Conservation (phyloP, 805 yeast species). For the Candida ficus region DNA sequence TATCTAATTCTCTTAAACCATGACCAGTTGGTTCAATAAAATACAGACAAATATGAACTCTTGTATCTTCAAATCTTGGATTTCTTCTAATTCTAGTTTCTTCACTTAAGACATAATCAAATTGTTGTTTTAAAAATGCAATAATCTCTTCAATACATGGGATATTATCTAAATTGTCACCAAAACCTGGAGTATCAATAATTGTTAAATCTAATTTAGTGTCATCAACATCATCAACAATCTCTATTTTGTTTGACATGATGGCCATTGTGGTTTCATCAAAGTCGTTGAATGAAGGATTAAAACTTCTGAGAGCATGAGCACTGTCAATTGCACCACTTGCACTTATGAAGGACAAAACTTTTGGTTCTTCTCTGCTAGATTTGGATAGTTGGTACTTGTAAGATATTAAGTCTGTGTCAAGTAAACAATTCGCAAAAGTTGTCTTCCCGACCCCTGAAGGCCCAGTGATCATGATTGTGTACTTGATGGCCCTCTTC, state of each 20-base stretch:
- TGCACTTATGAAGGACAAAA: slow-evolving; percentile 17
- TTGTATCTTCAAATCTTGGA: slow-evolving; percentile 72
- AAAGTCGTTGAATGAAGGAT: slow-evolving; percentile 46
- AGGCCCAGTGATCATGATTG: slow-evolving; percentile 67
- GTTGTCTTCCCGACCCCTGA: slow-evolving; percentile 78
- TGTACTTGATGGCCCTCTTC: slow-evolving; percentile 68
- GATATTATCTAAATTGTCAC: slow-evolving; percentile 62
- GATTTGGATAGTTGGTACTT: slow-evolving; percentile 40
- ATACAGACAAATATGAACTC: slow-evolving; percentile 70
- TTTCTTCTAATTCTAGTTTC: slow-evolving; percentile 84
- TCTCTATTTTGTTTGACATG: slow-evolving; percentile 59
- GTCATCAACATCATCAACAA: slow-evolving; percentile 52
- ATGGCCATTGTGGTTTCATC: slow-evolving; percentile 74
- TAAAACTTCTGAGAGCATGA: slow-evolving; percentile 54
- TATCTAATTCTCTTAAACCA: slow-evolving; percentile 70
- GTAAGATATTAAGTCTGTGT: slow-evolving; percentile 57
- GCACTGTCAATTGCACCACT: slow-evolving; percentile 2
- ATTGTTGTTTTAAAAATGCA: slow-evolving; percentile 67
- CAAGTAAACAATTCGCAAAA: slow-evolving; percentile 62
- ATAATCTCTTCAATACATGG: slow-evolving; percentile 63
- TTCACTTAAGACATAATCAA: slow-evolving; percentile 74
- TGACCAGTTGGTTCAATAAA: slow-evolving; percentile 76
- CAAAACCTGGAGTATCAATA: slow-evolving; percentile 79
- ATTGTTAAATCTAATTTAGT: slow-evolving; percentile 50
- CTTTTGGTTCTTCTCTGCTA: slow-evolving; percentile 23